Evolutionary conservation across 352 stramenopile species (phyloP).

Genomic region (Pythium folliculosum): DNA sequence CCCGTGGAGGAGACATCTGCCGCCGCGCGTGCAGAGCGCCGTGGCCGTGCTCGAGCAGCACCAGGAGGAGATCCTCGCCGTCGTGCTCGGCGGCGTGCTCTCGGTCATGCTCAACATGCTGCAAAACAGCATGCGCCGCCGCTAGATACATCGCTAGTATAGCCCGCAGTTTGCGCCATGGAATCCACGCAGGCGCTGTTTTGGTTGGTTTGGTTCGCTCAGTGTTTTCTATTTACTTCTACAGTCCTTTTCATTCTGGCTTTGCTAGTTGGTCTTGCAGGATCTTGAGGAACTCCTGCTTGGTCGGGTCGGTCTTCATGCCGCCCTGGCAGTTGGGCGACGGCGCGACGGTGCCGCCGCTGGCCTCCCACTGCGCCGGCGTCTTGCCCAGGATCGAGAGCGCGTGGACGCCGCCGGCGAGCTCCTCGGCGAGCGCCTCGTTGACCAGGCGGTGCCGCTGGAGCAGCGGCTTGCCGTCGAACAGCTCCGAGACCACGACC

Average conservation of each 20-base stretch:
- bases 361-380: constrained; percentile 85
- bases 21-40: constrained; percentile 39
- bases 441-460: constrained; percentile 94
- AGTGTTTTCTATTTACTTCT: not conserved
- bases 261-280: constrained; percentile 3
- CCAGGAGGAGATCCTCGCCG: constrained; percentile 71
- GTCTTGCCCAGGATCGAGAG: constrained; percentile 95
- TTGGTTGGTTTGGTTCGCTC: not conserved
- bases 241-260: not conserved
- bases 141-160: constrained; percentile 12
- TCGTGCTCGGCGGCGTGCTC: constrained; percentile 68
- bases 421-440: constrained; percentile 80
- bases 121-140: constrained; percentile 55
- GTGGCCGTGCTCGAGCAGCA: constrained; percentile 56
- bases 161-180: not conserved
- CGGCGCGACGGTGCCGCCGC: constrained; percentile 47
- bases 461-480: constrained; percentile 86
- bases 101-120: constrained; percentile 77
- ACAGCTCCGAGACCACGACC: constrained; percentile 90
- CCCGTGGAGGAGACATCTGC: constrained; percentile 49
- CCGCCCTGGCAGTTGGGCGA: constrained; percentile 76
- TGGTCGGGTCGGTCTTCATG: constrained; percentile 70
- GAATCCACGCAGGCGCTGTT: too few species aligned
- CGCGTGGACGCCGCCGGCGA: constrained; percentile 91
- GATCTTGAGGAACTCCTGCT: constrained; percentile 57